phyloP scores from a whole-genome alignment of 2,329 filamentous ascomycete species.

The Aureobasidium sp. region DNA sequence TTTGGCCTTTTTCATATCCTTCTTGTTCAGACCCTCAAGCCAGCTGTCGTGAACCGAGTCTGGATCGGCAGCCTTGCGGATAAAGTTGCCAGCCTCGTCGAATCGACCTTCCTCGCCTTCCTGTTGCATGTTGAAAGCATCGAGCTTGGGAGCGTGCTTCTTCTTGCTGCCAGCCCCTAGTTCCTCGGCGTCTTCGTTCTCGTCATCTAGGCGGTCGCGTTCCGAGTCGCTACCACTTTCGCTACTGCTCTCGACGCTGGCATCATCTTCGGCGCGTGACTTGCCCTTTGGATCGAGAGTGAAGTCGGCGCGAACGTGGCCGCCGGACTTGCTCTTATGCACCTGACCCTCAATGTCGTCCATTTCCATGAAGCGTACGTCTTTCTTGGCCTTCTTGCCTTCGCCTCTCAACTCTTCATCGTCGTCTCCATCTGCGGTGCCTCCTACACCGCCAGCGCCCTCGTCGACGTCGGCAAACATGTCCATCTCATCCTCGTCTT shows the following conservation, averaged over 20 bases:
- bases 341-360: constrained; percentile 75
- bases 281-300: constrained; percentile 41
- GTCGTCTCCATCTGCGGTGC: constrained; percentile 39
- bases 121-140: constrained; percentile 87
- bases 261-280: constrained; percentile 40
- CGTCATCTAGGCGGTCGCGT: constrained; percentile 54
- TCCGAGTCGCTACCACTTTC: constrained; percentile 55
- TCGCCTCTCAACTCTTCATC: constrained; percentile 46
- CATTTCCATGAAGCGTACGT: constrained; percentile 50
- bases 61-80: constrained; percentile 80
- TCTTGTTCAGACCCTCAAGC: constrained; percentile 87
- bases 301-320: constrained; percentile 55
- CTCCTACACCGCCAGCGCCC: constrained; percentile 35
- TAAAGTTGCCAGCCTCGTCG: constrained; percentile 83
- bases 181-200: constrained; percentile 76
- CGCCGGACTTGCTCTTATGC: constrained; percentile 61
- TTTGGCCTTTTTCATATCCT: constrained; percentile 81
- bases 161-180: constrained; percentile 86
- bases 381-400: constrained; percentile 54
- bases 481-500: constrained; percentile 60
- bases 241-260: constrained; percentile 54
- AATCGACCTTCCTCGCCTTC: constrained; percentile 92
- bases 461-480: constrained; percentile 74
- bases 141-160: constrained; percentile 84
- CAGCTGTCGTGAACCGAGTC: constrained; percentile 87